A percentile compares a stretch with the other conserved stretches of the same genome.
Conservation (phyloP, 257 asterid genomes). For the Rhazya stricta region DNA sequence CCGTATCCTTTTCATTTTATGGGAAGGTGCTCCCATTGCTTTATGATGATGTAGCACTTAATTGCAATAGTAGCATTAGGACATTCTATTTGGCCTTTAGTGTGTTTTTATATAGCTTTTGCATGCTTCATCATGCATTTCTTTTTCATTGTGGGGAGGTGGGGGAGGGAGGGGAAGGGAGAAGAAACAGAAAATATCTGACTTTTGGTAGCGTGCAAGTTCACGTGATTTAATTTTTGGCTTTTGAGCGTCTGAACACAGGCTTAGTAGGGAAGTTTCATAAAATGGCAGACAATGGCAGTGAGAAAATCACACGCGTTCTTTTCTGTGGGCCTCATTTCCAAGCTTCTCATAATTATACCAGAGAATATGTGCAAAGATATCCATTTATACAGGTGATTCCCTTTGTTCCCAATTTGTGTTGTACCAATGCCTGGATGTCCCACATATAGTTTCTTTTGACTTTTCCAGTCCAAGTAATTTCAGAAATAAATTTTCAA, state of each 20-base stretch:
- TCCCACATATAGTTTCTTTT: not conserved
- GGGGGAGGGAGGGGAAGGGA: not conserved
- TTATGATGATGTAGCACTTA: not conserved
- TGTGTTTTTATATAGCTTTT: not conserved
- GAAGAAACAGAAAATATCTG: not conserved
- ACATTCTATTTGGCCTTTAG: not conserved
- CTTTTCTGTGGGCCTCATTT: slow-evolving; percentile 80
- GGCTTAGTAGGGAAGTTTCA: slow-evolving; percentile 30
- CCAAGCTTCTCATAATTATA: slow-evolving; percentile 73
- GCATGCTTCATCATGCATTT: not conserved
- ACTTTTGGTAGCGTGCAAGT: not conserved
- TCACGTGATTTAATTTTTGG: slow-evolving; percentile 8
- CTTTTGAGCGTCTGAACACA: slow-evolving; percentile 21
- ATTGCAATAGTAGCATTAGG: not conserved
- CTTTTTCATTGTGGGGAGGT: not conserved
- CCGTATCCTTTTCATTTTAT: not conserved
- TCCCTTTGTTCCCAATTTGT: slow-evolving; percentile 14
- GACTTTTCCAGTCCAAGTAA: not conserved
- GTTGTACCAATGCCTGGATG: not conserved
- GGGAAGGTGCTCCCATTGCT: not conserved
- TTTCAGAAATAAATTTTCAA: not conserved
- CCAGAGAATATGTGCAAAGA: slow-evolving; percentile 63
- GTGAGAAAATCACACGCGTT: slow-evolving; percentile 43
- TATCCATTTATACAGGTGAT: slow-evolving; percentile 57
- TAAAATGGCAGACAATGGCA: slow-evolving; percentile 27